Percentiles rank a stretch among this genome's conserved stretches.
These are phyloP conservation scores for Melampsora occidentalis DNA, from an alignment of 1,284 basidiomycete species.

Conservation along the genomic window DNA sequence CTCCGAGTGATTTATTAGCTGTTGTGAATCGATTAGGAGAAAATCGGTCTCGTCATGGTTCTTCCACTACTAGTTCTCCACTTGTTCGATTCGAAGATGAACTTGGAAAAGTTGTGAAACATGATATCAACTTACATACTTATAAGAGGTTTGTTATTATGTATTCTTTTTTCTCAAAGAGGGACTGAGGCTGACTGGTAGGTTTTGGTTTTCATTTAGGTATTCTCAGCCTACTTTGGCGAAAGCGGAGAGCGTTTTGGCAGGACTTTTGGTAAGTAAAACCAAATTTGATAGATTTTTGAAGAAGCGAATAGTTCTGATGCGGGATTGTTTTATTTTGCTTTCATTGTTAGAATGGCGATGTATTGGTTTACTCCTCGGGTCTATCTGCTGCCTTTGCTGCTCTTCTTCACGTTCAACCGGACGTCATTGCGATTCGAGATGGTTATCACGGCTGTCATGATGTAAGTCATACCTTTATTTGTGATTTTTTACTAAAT, in stretches of 20 bases:
- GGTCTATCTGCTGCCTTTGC: conserved; percentile 35
- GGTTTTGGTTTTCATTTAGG: conserved; percentile 8
- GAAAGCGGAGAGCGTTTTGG: conserved; percentile 20
- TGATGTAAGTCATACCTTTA: conserved; percentile 18
- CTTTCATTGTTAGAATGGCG: conserved; percentile 22
- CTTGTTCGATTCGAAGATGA: background rate
- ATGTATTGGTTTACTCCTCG: conserved; percentile 39
- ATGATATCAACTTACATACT: background rate
- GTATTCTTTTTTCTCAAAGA: background rate
- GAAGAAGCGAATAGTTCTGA: too few species aligned
- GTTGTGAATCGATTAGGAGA: conserved; percentile 24
- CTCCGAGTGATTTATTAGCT: conserved; percentile 29
- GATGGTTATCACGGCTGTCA: conserved; percentile 37
- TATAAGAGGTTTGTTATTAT: background rate
- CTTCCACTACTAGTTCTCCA: background rate
- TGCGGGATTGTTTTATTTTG: background rate
- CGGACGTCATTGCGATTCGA: conserved; percentile 38
- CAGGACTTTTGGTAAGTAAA: conserved; percentile 20
- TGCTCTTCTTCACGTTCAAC: conserved; percentile 9
- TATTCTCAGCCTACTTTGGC: conserved; percentile 29
- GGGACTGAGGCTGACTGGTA: conserved; percentile 3
- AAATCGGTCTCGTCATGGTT: background rate
- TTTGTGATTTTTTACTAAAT: background rate
- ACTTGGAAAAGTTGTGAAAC: background rate
- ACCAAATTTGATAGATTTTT: background rate